Evolutionary conservation across 306 rosid species (phyloP).

Genomic region (Carpinus fangiana): DNA sequence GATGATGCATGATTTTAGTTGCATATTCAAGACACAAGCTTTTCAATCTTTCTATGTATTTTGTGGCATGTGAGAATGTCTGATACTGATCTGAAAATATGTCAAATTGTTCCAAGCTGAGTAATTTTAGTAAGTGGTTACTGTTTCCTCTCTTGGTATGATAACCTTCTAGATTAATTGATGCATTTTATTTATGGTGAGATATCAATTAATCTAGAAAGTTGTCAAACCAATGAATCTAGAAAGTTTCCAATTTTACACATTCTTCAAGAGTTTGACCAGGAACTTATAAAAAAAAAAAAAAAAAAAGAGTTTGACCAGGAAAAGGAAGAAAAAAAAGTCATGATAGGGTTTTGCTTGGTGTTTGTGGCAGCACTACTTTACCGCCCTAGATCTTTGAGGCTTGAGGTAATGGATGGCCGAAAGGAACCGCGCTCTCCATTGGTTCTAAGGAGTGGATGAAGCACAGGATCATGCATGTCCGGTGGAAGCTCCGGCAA

Average conservation of each 20-base stretch:
- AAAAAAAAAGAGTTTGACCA: too few relatives aligned
- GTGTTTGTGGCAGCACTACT: neutral
- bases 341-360: neutral
- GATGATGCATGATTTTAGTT: neutral
- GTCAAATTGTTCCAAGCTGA: neutral
- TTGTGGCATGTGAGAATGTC: neutral
- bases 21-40: neutral
- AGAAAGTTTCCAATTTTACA: too few relatives aligned
- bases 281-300: too few relatives aligned
- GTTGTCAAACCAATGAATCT: too few relatives aligned
- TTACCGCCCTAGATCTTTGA: constrained; percentile 29
- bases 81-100: neutral
- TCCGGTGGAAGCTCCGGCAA: constrained; percentile 39
- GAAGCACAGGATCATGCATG: constrained; percentile 32
- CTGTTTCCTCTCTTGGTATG: neutral
- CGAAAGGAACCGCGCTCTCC: neutral
- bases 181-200: neutral
- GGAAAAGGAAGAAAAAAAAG: too few relatives aligned
- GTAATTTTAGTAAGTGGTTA: neutral
- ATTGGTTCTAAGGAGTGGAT: neutral
- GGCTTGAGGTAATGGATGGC: constrained; percentile 22
- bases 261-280: too few relatives aligned
- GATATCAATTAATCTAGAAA: too few relatives aligned
- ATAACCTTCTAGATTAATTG: neutral
- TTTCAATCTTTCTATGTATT: neutral